Evolutionary conservation across 2,329 filamentous ascomycete genomes (phyloP).

Genomic region (Apiospora pterosperma): DNA sequence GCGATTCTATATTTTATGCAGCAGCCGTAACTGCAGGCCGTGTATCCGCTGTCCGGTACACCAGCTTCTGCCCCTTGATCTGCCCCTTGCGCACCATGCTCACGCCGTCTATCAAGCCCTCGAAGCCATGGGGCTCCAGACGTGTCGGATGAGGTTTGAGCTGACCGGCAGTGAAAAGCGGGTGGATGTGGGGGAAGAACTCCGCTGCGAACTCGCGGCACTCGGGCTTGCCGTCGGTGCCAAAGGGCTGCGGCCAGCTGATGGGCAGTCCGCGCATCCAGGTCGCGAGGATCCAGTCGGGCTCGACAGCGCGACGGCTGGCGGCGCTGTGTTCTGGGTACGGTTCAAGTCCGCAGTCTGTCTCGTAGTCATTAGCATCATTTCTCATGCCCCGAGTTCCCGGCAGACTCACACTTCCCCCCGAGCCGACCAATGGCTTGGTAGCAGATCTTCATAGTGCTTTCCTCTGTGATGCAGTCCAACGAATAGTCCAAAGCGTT

Average conservation of each 20-base stretch:
- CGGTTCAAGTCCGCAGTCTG: constrained; percentile 4
- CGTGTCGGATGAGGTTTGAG: constrained; percentile 7
- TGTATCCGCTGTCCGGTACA: constrained; percentile 6
- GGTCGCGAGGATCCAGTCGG: constrained; percentile 10
- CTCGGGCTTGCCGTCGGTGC: constrained; percentile 6
- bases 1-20: not conserved
- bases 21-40: not conserved
- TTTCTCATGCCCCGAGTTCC: no score
- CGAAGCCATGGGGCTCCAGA: constrained; percentile 8
- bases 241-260: constrained; percentile 11
- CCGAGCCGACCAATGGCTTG: constrained; percentile 5
- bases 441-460: constrained; percentile 24
- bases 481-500: constrained; percentile 31
- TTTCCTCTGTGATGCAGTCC: constrained; percentile 31
- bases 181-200: constrained; percentile 8
- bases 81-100: constrained; percentile 5
- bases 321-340: not conserved
- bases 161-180: constrained; percentile 6
- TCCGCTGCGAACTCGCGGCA: constrained; percentile 6
- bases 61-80: constrained; percentile 8
- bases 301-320: constrained; percentile 1
- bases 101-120: constrained; percentile 8
- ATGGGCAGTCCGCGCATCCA: constrained; percentile 10
- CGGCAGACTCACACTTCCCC: constrained; percentile 5
- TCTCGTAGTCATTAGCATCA: not conserved